Base-by-base conservation (phyloP, 2,329 filamentous ascomycete genomes). In the Aschersonia sp. region DNA sequence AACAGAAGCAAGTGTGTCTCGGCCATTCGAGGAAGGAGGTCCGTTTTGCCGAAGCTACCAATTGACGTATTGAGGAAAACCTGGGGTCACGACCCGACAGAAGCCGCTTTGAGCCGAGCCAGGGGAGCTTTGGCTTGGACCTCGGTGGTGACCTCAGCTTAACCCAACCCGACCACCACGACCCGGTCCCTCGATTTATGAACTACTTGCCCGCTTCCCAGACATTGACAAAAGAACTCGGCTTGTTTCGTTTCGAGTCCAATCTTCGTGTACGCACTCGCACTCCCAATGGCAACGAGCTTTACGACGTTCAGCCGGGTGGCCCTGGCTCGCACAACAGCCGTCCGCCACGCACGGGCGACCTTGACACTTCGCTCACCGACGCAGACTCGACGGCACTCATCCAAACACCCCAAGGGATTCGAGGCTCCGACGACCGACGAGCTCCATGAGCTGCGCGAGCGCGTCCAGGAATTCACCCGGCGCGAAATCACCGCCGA, bases 401-500 rank as follows among this genome's bases (percentile, higher is more conserved):
- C 87, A 12, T 69, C 70, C 48, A 78, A 77, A 53, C 77, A 80
- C 58, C 76, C 77, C 30, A 62, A 71, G 54, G 78, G 75, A 59
- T 89, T 88, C 65, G 68, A 69, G 48, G 71, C 82, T 9, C 89
- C 89, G 0, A 74, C 83, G 1, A 69, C 77, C 43, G 74, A 81
- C 50, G 89, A 95, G 48, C 74, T 95, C 5, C 67, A 82, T 29
- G 88, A 95, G 67, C 72, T 95, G 51, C 80, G 89, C 50, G 86
- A 89, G 58, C 74, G 84, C 30, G 88, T 94, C 31, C 85, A 89
- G 57, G 89, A 96, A 49, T 98, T 98, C 59, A 82, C 86, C 29
- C 80, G 85, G 51, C 80, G 91, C 58, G 89, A 96, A 65, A 89
- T 97, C 49, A 70, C 88, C 28, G 85, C 88, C 62, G 82, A 89